phyloP scores from a whole-genome alignment of 2,329 filamentous ascomycete genomes.

The Rhytidhysteron rufulum region DNA sequence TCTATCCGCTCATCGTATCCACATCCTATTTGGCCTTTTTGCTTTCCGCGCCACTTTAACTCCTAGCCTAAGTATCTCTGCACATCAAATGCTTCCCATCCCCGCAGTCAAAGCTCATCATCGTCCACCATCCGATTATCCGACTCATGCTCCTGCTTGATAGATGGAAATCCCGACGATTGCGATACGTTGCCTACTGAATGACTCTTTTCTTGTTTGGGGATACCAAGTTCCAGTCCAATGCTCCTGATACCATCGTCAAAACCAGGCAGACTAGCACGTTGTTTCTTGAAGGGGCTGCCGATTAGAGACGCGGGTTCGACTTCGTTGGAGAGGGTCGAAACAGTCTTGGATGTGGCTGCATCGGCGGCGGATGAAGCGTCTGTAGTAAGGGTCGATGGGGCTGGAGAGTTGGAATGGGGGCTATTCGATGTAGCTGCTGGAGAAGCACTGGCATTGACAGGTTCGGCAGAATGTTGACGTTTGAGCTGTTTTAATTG shows the following conservation, averaged over 20 bases:
- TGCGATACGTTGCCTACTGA: conserved; percentile 25
- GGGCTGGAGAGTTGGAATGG: conserved; percentile 8
- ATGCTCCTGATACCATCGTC: conserved; percentile 40
- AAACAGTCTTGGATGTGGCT: conserved; percentile 37
- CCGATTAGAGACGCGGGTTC: conserved; percentile 53
- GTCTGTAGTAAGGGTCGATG: conserved; percentile 14
- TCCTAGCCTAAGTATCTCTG: conserved; percentile 21
- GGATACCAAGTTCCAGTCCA: conserved; percentile 23
- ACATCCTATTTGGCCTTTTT: too few species aligned
- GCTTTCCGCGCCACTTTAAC: too few species aligned
- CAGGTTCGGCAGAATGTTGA: conserved; percentile 70
- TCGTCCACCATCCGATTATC: conserved; percentile 41
- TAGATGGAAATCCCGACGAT: conserved; percentile 1
- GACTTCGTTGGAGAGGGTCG: conserved; percentile 33
- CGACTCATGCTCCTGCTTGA: too few species aligned
- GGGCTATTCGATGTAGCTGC: conserved; percentile 15
- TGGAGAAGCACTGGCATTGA: conserved; percentile 36
- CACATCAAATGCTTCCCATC: conserved; percentile 14
- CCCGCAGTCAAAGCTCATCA: conserved; percentile 42
- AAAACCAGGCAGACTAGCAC: conserved; percentile 56
- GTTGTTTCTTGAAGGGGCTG: conserved; percentile 72
- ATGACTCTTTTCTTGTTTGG: conserved; percentile 28
- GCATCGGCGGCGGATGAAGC: conserved; percentile 26
- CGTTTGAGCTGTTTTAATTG: conserved; percentile 64
- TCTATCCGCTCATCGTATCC: too few species aligned